Evolutionary conservation across 192 early-diverging fungal genomes (phyloP), one percentile per base, ranked within the genome.

Genomic region (Podochytrium sp.): DNA sequence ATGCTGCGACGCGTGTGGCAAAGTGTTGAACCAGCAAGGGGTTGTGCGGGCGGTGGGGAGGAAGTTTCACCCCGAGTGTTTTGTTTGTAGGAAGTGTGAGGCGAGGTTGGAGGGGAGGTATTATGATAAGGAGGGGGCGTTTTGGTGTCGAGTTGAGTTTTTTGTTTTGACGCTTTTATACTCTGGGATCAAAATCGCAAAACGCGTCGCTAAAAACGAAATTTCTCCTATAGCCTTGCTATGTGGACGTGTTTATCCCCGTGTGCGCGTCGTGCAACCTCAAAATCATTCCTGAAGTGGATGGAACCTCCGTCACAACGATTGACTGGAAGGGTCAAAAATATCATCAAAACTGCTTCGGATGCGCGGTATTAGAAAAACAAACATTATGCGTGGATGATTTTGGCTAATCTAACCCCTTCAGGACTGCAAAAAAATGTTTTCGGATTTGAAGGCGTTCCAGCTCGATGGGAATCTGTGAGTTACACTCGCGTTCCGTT

Each of bases 311-410:
- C 10, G 60, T 74, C 43, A 74, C 72, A 7, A 42, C 72, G 2
- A 61, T 74, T 18, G 72, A 74, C 32, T 74, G 72, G 72, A 74
- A 74, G 38, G 72, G 72, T 20, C 62, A 74, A 29, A 74, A 74
- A 33, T 74, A 74, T 52, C 72, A 74, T 10, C 47, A 47, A 3
- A 37, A 74, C 12, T 74, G 72, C 42, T 74, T 74, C 52, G 72
- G 72, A 10, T 74, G 72, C 51, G 20, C 61, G 41, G 70, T 72
- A 60, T 29, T 37, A 16, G 10, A 20, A 23, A 4, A 2, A 12
- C 12, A n/a, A 1, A 33, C 7, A 47, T 47, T 7, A 4, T 42
- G 35, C 4, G 29, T 2, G 3, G n/a, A 40, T 40, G 29, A 16
- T 20, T 38, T 14, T 16, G n/a, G 14, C 2, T 23, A 14, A 33